Base-by-base conservation (phyloP, 2,329 filamentous ascomycete species). In the Colletotrichum spaethianum region DNA sequence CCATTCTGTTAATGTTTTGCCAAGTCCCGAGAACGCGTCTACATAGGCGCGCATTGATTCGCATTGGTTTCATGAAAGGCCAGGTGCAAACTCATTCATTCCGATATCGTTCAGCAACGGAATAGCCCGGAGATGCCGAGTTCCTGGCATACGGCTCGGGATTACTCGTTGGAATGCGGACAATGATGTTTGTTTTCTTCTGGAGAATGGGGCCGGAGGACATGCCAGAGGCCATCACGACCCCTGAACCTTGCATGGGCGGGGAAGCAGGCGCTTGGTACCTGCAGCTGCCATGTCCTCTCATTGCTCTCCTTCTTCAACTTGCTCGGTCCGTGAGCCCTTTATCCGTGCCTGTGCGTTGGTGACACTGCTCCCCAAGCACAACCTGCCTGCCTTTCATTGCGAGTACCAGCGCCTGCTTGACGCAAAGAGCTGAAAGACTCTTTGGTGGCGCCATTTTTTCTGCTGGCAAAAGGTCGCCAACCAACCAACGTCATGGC, bases 241-340 rank as follows among this genome's bases (percentile, higher is more conserved):
- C 9, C 44, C n/a, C n/a, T 23, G 20, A 46, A 31, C 20, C 61
- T 63, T n/a, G n/a, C n/a, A 71, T 67, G 42, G 14, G 55, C 33
- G 63, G 55, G 63, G 48, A 67, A 62, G 68, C 48, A 53, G n/a
- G 67, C 44, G 44, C 68, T 55, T 28, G 59, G 69, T 69, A 69
- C 65, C 69, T 72, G 69, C 69, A 72, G 69, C 59, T 69, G 65
- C 33, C 69, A 60, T 33, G 28, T 36, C 23, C 20, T 12, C 9
- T 57, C 33, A 12, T 59, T 60, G 38, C 53, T 53, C 52, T 59
- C 31, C 50, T 23, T 20, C 26, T 36, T 31, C 40, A 52, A 18
- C 14, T 60, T 52, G 5, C 18, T 36, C 38, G 4, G 20, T 46
- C n/a, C 44, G 8, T 48, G 9, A 26, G n/a, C 46, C n/a, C n/a